Evolutionary conservation across 345 rosid species (phyloP).

Genomic region (Bruguiera gymnorhiza): DNA sequence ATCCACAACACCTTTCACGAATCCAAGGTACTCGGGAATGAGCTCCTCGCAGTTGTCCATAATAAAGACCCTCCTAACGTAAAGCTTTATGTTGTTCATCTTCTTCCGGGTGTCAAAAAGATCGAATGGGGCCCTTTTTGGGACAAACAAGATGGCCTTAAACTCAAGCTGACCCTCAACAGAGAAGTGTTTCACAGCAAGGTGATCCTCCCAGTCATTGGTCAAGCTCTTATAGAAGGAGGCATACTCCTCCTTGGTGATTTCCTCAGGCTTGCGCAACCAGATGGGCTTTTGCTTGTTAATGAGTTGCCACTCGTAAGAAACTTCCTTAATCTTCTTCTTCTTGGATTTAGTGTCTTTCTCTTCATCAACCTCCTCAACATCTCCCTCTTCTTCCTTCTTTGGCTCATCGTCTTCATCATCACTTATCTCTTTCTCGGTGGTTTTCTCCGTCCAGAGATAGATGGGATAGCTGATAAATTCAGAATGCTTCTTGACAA

Average conservation of each 20-base stretch:
- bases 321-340: slow-evolving; percentile 87
- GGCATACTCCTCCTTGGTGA: slow-evolving; percentile 80
- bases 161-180: slow-evolving; percentile 95
- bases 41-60: slow-evolving; percentile 96
- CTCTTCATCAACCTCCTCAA: slow-evolving; percentile 80
- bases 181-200: slow-evolving; percentile 84
- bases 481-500: slow-evolving; percentile 91
- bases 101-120: slow-evolving; percentile 82
- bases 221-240: slow-evolving; percentile 84
- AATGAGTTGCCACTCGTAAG: slow-evolving; percentile 79
- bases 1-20: slow-evolving; percentile 86
- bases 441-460: slow-evolving; percentile 86
- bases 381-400: slow-evolving; percentile 68
- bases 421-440: slow-evolving; percentile 81
- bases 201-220: slow-evolving; percentile 86
- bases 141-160: slow-evolving; percentile 76
- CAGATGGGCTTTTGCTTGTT: slow-evolving; percentile 94
- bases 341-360: slow-evolving; percentile 66
- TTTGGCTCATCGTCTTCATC: slow-evolving; percentile 77
- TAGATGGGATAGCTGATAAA: slow-evolving; percentile 86
- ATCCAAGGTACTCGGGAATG: slow-evolving; percentile 75
- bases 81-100: slow-evolving; percentile 81
- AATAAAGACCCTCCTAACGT: slow-evolving; percentile 80
- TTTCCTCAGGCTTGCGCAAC: slow-evolving; percentile 91
- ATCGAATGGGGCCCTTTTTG: slow-evolving; percentile 83